Evolutionary conservation across 1,284 basidiomycete species (phyloP).

Genomic region (Retiboletus flavoniger): DNA sequence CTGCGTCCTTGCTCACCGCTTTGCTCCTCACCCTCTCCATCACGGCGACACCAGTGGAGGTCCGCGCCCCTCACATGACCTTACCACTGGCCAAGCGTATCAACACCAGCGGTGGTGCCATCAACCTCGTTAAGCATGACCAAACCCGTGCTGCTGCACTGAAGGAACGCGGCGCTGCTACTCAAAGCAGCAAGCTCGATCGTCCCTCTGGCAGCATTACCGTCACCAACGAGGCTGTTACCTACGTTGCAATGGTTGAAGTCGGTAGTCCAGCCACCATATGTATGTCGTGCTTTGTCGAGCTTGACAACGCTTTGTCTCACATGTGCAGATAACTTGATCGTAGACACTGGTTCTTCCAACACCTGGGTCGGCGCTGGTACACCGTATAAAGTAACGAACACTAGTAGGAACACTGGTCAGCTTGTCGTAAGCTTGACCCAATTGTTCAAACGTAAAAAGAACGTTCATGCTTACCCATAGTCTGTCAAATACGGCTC

Average conservation of each 20-base stretch:
- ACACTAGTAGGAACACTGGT: slow-evolving; percentile 43
- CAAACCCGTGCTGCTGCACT: slow-evolving; percentile 48
- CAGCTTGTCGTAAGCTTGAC: slow-evolving; percentile 43
- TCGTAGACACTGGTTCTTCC: slow-evolving; percentile 39
- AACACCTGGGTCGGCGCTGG: slow-evolving; percentile 68
- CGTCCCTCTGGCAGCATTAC: slow-evolving; percentile 36
- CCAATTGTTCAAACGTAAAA: not conserved
- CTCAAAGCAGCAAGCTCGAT: slow-evolving; percentile 35
- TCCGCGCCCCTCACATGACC: not conserved
- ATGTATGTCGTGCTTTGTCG: slow-evolving; percentile 37
- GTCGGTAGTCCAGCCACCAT: slow-evolving; percentile 59
- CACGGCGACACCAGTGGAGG: not conserved
- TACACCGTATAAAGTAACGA: slow-evolving; percentile 47
- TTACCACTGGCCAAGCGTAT: not conserved
- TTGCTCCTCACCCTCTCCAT: not conserved
- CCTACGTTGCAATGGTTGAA: slow-evolving; percentile 53
- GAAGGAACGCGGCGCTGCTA: slow-evolving; percentile 39
- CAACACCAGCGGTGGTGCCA: slow-evolving; percentile 29
- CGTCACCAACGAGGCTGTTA: slow-evolving; percentile 48
- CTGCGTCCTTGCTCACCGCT: not conserved
- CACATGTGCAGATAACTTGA: slow-evolving; percentile 23
- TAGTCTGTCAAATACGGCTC: slow-evolving; percentile 37
- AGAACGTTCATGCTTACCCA: not conserved
- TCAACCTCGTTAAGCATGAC: slow-evolving; percentile 54
- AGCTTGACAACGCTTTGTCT: not conserved